Percentiles rank a stretch among this genome's conserved stretches.
These are phyloP conservation scores for Poa annua DNA, from an alignment of 176 grass and related monocot genomes.

Conservation along the genomic window DNA sequence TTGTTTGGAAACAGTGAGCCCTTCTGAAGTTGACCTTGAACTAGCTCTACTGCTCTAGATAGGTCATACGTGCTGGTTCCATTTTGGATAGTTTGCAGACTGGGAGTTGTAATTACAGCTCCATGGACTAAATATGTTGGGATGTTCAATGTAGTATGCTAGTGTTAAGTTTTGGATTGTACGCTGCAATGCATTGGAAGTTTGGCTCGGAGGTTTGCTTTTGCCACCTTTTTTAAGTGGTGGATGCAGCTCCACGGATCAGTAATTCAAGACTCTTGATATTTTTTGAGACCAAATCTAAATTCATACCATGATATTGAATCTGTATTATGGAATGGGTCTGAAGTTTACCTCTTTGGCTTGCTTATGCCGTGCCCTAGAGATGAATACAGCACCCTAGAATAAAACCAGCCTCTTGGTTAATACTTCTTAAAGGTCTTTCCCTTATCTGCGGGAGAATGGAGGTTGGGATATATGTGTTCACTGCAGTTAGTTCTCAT, in stretches of 20 bases:
- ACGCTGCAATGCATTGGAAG: neutral
- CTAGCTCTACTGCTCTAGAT: neutral
- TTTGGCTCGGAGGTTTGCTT: neutral
- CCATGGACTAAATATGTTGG: neutral
- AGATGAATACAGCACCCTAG: constrained; percentile 80
- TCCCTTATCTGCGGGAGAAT: constrained; percentile 6
- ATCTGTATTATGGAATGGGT: constrained; percentile 28
- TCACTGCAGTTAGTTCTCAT: neutral
- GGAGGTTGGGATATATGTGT: constrained; percentile 6
- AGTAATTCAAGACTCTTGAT: neutral
- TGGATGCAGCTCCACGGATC: neutral
- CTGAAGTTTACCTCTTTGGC: constrained; percentile 87
- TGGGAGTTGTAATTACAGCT: neutral
- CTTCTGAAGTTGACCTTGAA: neutral
- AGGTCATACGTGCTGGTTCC: neutral
- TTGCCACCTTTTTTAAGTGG: neutral
- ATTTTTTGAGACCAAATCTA: neutral
- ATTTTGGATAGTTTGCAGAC: neutral
- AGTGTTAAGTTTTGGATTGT: neutral
- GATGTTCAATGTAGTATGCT: neutral
- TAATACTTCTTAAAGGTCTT: constrained; percentile 33
- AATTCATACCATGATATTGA: neutral
- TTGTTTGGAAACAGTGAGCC: neutral
- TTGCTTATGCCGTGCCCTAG: constrained; percentile 53
- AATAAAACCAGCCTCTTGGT: constrained; percentile 33